phyloP scores from a whole-genome alignment of 176 grass and related monocot genomes.

The Oryza meyeriana region DNA sequence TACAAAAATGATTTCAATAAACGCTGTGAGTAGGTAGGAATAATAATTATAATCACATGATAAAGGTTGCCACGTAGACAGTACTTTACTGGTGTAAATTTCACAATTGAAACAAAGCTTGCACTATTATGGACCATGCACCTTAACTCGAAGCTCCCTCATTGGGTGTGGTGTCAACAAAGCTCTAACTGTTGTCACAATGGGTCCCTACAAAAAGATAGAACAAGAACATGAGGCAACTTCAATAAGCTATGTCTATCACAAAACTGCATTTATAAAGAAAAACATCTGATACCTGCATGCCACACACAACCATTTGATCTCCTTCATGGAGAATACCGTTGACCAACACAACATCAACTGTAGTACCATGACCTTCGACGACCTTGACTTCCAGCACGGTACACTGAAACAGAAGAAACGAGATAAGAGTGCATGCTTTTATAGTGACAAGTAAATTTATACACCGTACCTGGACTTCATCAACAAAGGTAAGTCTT shows the following conservation, averaged over 20 bases:
- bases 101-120: slow-evolving; percentile 14
- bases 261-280: not conserved
- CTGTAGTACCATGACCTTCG: slow-evolving; percentile 90
- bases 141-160: slow-evolving; percentile 96
- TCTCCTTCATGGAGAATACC: slow-evolving; percentile 87
- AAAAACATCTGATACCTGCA: slow-evolving; percentile 57
- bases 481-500: slow-evolving; percentile 87
- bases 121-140: slow-evolving; percentile 33
- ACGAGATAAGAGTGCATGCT: slow-evolving; percentile 11
- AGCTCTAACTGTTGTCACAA: slow-evolving; percentile 78
- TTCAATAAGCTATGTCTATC: not conserved
- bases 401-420: slow-evolving; percentile 71
- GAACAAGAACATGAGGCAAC: not conserved
- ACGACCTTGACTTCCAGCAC: slow-evolving; percentile 92
- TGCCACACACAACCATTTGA: slow-evolving; percentile 91
- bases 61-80: not conserved
- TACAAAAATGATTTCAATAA: not conserved
- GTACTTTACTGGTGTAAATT: not conserved
- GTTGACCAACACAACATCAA: slow-evolving; percentile 92
- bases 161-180: slow-evolving; percentile 89
- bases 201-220: slow-evolving; percentile 61
- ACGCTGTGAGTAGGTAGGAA: not conserved
- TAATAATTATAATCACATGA: not conserved
- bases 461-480: slow-evolving; percentile 73
- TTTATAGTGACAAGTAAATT: slow-evolving; percentile 1